Evolutionary conservation across 169 alveolate genomes (phyloP).

Genomic region (Besnoitia besnoiti): DNA sequence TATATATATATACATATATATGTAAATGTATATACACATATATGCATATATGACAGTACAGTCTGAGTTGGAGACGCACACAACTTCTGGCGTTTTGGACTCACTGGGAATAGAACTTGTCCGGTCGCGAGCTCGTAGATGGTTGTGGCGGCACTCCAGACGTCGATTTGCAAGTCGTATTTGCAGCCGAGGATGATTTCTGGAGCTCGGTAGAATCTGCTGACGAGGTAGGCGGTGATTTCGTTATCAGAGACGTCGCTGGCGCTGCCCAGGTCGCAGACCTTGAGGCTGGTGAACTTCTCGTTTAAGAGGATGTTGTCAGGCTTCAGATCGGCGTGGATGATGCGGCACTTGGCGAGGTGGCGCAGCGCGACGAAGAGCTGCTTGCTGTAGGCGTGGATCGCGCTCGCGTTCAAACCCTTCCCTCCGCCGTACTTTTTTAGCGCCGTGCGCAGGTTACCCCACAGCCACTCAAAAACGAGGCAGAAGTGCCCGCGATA

Average conservation of each 20-base stretch:
- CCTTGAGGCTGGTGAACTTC: constrained; percentile 86
- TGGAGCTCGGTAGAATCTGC: constrained; percentile 98
- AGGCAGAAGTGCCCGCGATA: constrained; percentile 89
- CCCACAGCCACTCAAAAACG: constrained; percentile 92
- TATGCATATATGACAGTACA: not conserved
- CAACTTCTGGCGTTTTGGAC: not conserved
- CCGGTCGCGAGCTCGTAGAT: constrained; percentile 98
- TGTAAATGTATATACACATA: too few relatives aligned
- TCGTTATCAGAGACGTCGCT: constrained; percentile 87
- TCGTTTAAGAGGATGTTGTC: constrained; percentile 93
- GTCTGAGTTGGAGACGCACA: not conserved
- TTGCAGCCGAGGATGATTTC: constrained; percentile 95
- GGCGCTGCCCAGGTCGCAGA: constrained; percentile 98
- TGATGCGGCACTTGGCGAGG: constrained; percentile 79
- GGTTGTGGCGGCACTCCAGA: constrained; percentile 97
- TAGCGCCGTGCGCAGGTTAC: constrained; percentile 86
- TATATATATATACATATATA: too few relatives aligned
- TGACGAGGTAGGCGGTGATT: constrained; percentile 92
- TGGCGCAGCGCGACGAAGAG: constrained; percentile 85
- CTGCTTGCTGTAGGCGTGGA: constrained; percentile 85
- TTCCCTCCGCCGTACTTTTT: constrained; percentile 84
- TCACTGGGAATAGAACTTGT: constrained; percentile 92
- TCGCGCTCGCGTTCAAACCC: constrained; percentile 82
- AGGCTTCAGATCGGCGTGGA: constrained; percentile 94
- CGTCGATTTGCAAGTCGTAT: constrained; percentile 92